Evolutionary conservation across 345 rosid genomes (phyloP).

Genomic region (Syzygium aromaticum): DNA sequence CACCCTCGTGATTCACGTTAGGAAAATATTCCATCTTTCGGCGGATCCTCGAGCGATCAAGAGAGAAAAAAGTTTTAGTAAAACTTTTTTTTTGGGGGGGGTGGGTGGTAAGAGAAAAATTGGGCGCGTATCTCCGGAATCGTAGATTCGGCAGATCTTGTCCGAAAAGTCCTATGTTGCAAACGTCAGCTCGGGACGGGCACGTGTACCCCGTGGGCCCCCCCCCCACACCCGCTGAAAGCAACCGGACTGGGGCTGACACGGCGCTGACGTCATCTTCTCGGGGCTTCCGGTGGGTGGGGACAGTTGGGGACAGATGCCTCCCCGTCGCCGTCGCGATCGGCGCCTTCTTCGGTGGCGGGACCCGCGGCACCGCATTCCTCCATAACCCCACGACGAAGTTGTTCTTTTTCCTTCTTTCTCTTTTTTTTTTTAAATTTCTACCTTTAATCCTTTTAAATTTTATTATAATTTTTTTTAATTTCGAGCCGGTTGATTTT

Average conservation of each 20-base stretch:
- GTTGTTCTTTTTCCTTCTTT: background rate
- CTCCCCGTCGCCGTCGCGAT: background rate
- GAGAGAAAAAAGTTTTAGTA: background rate
- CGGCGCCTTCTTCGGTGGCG: background rate
- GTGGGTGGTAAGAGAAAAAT: background rate
- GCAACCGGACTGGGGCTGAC: background rate
- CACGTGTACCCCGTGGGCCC: background rate
- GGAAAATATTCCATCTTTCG: background rate
- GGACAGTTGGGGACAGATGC: background rate
- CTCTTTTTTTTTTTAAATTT: background rate
- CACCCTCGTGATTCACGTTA: background rate
- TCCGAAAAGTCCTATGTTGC: background rate
- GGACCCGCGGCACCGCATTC: background rate
- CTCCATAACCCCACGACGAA: background rate
- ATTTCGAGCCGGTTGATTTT: too few relatives aligned
- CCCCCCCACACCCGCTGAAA: background rate
- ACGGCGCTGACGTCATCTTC: background rate
- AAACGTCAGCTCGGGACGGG: background rate
- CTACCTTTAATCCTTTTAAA: background rate
- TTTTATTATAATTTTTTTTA: background rate
- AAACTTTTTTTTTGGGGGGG: background rate
- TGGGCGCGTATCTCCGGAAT: background rate
- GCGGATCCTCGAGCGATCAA: background rate
- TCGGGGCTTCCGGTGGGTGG: background rate
- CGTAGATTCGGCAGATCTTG: background rate